phyloP scores from a whole-genome alignment of 768 basidiomycete genomes.

The Rhodotorula graminis region DNA sequence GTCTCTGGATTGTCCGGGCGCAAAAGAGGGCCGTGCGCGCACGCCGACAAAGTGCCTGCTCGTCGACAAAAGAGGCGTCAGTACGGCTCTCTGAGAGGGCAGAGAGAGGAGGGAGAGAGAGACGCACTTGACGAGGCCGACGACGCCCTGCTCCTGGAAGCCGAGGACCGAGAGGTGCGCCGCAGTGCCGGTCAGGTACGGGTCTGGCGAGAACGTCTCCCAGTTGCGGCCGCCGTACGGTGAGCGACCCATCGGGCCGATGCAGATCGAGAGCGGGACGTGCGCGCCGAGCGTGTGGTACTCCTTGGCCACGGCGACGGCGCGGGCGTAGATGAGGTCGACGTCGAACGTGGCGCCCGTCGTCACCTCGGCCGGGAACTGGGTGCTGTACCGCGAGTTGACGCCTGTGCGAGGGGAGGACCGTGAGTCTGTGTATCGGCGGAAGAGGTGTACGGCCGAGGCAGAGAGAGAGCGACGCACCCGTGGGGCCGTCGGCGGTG shows the following conservation, averaged over 20 bases:
- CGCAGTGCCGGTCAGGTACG: conserved; percentile 18
- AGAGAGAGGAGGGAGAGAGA: too few species aligned
- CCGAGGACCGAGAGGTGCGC: conserved; percentile 23
- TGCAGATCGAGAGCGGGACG: conserved; percentile 46
- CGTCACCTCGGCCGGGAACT: conserved; percentile 73
- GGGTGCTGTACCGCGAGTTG: conserved; percentile 9
- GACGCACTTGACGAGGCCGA: conserved; percentile 52
- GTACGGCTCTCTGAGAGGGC: background rate
- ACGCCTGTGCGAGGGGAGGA: too few species aligned
- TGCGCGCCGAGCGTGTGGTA: conserved; percentile 78
- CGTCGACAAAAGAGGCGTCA: background rate
- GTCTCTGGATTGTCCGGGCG: too few species aligned
- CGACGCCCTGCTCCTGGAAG: conserved; percentile 39
- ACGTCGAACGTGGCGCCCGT: conserved; percentile 77
- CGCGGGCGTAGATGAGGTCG: conserved; percentile 68
- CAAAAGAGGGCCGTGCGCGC: too few species aligned
- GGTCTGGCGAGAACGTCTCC: conserved; percentile 32
- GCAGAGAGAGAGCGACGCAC: too few species aligned
- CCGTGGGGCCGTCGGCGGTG: conserved; percentile 5
- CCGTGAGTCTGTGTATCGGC: too few species aligned
- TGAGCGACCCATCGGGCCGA: conserved; percentile 1
- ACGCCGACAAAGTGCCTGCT: conserved; percentile 55
- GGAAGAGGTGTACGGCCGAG: too few species aligned
- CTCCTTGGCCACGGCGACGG: conserved; percentile 73
- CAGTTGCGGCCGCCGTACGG: conserved; percentile 23